Evolutionary conservation across 2,329 filamentous ascomycete species (phyloP), one percentile per base, ranked within the genome.

Genomic region (Arthrobotrys sphaeroides): DNA sequence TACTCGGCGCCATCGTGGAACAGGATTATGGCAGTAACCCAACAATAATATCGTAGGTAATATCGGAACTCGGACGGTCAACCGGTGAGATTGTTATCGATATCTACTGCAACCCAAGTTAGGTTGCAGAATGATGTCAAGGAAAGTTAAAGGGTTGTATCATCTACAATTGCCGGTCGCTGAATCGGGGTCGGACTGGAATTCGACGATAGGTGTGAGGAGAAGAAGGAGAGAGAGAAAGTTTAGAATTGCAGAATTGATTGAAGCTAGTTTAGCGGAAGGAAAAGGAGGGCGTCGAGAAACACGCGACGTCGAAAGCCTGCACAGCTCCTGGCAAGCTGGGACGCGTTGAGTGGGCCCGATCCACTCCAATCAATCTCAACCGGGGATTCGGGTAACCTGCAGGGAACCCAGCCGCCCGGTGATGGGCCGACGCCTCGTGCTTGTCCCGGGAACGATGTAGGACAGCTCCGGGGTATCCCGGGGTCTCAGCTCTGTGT

Each of bases 1-100:
- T 78, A 80, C 69, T 82, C 81, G 61, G 78, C 80, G 60, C 81
- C 81, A 75, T 82, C 82, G 31, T 79, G 33, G n/a, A 43, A 40
- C 9, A 4, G n/a, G 26, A 33, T 38, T 42, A 26, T 22, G n/a
- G 78, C 72, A 81, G 82, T n/a, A 5, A 33, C 5, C n/a, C n/a
- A 18, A 24, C 28, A 6, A 12, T 5, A 13, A 55, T 36, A 18
- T n/a, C 7, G 40, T 16, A 28, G 3, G 6, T 16, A 24, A 38
- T 22, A 64, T 43, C n/a, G 51, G 38, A 6, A 47, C 47, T 40
- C 43, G n/a, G n/a, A n/a, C n/a, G 12, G 18, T 40, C 42, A 12
- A 31, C 42, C 24, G 20, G 38, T 47, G 28, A 47, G 16, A 60
- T 36, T 26, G n/a, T 47, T 65, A 57, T 67, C 28, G 33, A 45